Conservation (phyloP, 1,284 basidiomycete species). For the Puccinia hordei region DNA sequence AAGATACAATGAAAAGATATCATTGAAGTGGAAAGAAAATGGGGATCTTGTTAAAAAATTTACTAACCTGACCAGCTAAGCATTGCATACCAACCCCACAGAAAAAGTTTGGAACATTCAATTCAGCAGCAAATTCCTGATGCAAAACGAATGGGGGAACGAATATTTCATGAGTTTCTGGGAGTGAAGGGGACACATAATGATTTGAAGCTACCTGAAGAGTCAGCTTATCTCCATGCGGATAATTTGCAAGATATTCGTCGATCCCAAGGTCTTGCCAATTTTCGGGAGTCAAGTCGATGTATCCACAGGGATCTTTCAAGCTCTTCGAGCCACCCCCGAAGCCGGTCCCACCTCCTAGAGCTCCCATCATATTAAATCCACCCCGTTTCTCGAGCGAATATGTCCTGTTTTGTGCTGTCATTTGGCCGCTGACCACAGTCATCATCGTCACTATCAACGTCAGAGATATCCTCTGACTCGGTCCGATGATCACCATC, state of each 20-base stretch:
- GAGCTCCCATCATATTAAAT: not conserved
- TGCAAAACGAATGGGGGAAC: not conserved
- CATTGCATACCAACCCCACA: conserved; percentile 48
- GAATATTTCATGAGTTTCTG: not conserved
- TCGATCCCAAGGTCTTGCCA: conserved; percentile 43
- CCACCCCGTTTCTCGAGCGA: conserved; percentile 8
- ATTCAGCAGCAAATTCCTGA: conserved; percentile 41
- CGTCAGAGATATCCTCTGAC: not conserved
- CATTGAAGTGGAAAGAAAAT: not conserved
- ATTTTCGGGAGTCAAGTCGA: conserved; percentile 35
- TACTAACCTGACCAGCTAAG: conserved; percentile 41
- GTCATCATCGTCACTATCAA: not conserved
- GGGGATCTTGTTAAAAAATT: not conserved
- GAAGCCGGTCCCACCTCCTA: conserved; percentile 11
- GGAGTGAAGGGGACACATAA: not conserved
- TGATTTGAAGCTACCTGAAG: conserved; percentile 32
- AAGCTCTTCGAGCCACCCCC: conserved; percentile 18
- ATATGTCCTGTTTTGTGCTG: conserved; percentile 2
- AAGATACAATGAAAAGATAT: not conserved
- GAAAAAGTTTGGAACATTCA: conserved; percentile 45
- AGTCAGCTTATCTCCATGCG: conserved; percentile 40
- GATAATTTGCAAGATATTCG: conserved; percentile 42
- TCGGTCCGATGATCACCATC: not conserved
- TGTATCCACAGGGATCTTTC: conserved; percentile 41
- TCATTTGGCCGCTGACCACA: conserved; percentile 1